A percentile compares a stretch with the other conserved stretches of the same genome.
phyloP scores from a whole-genome alignment of 805 yeast species.

The Ogataea dorogensis region DNA sequence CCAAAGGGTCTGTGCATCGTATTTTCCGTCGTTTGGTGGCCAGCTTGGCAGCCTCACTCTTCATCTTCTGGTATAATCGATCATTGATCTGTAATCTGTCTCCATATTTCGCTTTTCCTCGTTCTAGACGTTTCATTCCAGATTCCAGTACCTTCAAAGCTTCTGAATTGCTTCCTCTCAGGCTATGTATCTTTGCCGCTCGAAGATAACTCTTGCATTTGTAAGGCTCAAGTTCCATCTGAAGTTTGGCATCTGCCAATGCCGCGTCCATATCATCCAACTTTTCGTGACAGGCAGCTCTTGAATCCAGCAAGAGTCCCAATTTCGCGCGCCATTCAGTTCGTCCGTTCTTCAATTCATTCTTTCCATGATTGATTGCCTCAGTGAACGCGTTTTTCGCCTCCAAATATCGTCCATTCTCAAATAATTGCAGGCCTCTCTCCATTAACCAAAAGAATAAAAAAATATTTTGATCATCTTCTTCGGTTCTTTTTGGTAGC shows the following conservation, averaged over 20 bases:
- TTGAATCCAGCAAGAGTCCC: constrained; percentile 36
- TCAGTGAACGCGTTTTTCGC: constrained; percentile 24
- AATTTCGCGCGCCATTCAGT: constrained; percentile 14
- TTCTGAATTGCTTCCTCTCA: constrained; percentile 29
- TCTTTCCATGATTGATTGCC: constrained; percentile 18
- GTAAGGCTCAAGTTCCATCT: constrained; percentile 40
- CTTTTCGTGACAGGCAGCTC: constrained; percentile 51
- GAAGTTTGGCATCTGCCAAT: constrained; percentile 36
- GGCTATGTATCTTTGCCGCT: constrained; percentile 36
- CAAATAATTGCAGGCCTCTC: constrained; percentile 22
- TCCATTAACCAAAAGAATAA: constrained; percentile 6
- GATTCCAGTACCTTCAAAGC: constrained; percentile 38
- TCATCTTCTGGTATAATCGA: constrained; percentile 32
- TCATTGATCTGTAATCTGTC: constrained; percentile 32
- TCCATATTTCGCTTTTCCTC: constrained; percentile 29
- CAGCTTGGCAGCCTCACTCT: constrained; percentile 11
- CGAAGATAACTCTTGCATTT: constrained; percentile 52
- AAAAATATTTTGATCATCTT: neutral
- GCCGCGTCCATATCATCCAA: constrained; percentile 35
- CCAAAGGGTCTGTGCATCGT: constrained; percentile 21
- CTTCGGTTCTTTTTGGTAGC: constrained; percentile 24
- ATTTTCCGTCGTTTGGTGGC: constrained; percentile 7
- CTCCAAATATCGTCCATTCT: constrained; percentile 19
- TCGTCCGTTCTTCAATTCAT: constrained; percentile 1
- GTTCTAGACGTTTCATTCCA: constrained; percentile 40